Evolutionary conservation across 2,329 filamentous ascomycete species (phyloP), one percentile per base, ranked within the genome.

Genomic region (Tolypocladium ovalisporum): DNA sequence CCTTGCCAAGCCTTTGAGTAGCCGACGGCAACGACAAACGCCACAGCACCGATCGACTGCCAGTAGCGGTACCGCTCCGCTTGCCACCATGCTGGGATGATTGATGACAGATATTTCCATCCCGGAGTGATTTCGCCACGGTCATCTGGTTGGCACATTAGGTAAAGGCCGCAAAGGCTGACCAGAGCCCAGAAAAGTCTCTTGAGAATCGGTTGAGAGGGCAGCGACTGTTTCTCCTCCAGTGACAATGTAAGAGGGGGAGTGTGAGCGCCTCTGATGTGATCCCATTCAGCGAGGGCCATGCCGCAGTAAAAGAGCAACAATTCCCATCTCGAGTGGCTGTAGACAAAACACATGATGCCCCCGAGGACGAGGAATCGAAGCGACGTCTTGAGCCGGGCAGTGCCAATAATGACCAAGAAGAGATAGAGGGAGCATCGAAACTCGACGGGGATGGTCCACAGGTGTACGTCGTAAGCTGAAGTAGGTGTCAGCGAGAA

Each of bases 371-470:
- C 70, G 27, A 73, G 59, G 35, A 79, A 69, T 24, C 82, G 73
- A 51, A 75, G 62, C 27, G 58, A 58, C 13, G 70, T 73, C 40
- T 73, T 73, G 36, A 82, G 65, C 32, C 77, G 72, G 7, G 78
- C 77, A 12, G 78, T 75, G 24, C 74, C 81, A 4, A 83, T 59
- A 27, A 83, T 67, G 15, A 75, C 72, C 9, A 84, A 68, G 66
- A 84, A 85, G 12, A 85, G 73, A 58, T 80, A 73, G 65, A 85
- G 76, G 2, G 80, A 83, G 66, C 78, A 80, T 59, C 79, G 74
- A 63, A 82, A 83, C 66, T 85, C 82, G 52, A 83, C 76, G 3
- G 82, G 82, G 49, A 85, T 84, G 6, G 83, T 85, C 82, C 82
- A 85, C 29, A 85, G 68, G 60, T 85, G 82, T 32, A 80, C 74